Conservation (phyloP, 2,329 filamentous ascomycete genomes). For the Colletotrichum sp. region DNA sequence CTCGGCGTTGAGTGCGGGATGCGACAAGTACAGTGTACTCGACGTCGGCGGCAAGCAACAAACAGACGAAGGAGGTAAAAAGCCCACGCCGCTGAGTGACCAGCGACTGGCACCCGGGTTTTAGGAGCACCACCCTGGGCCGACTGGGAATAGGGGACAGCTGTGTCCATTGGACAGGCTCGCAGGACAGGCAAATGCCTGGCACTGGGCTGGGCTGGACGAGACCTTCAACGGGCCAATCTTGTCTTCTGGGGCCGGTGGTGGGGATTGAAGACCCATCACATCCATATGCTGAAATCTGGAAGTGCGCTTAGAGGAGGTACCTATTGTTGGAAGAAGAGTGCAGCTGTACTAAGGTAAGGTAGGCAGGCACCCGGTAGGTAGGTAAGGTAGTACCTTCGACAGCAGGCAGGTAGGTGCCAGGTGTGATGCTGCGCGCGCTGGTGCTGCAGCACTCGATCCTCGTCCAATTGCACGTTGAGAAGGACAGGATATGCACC, state of each 20-base stretch:
- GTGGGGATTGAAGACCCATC: background rate
- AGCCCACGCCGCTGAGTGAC: background rate
- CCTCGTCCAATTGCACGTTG: background rate
- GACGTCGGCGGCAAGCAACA: background rate
- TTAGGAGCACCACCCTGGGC: background rate
- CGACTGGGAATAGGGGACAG: background rate
- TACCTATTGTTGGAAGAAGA: background rate
- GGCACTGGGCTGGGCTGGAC: background rate
- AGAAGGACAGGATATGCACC: background rate
- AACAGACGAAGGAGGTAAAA: background rate
- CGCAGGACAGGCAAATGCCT: constrained; percentile 10
- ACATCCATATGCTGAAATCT: background rate
- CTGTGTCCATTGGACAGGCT: background rate
- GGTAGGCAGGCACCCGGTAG: background rate
- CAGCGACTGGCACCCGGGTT: constrained; percentile 1
- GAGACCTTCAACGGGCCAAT: background rate
- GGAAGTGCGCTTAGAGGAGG: background rate
- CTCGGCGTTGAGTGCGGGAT: background rate
- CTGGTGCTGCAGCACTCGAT: background rate
- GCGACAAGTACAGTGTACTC: background rate
- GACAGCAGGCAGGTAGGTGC: background rate
- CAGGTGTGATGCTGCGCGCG: background rate
- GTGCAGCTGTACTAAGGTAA: background rate
- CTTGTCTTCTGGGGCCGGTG: background rate
- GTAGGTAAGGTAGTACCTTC: background rate